Evolutionary conservation across 441 rosid species (phyloP), one percentile per base, ranked within the genome.

Genomic region (Brassica balearica): DNA sequence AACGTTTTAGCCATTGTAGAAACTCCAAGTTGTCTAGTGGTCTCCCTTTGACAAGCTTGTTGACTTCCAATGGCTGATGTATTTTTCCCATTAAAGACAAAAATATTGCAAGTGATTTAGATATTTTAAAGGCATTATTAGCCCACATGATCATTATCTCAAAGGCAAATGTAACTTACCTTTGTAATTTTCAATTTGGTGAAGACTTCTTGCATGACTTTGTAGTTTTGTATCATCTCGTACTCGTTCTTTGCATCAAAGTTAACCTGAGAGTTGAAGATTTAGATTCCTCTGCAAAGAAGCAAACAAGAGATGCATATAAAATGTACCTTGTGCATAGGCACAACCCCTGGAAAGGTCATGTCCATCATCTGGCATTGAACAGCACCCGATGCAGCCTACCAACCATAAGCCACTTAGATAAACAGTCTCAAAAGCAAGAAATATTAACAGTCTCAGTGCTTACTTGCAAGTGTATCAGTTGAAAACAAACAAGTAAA

Each of bases 381-480:
- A 67, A 94, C 97, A 60, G 98, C 97, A 74, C 98, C 98, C 0
- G 98, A 92, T 77, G 98, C 96, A 84, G 96, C 97, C 97, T 94
- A 76, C 64, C 12, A 58, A 71, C 0, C 70, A 76, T 17, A 53
- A 76, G 15, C 32, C 25, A 71, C 48, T 66, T 61, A 76, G 6
- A 27, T 41, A 11, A 81, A 76, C 53, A 69, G n/a, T 59, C 73
- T 75, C 72, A 64, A 7, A 65, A 51, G 29, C 61, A 69, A 61
- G 14, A 22, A 1, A 29, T 1, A 29, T 19, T 1, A 58, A 36
- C 53, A 36, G 55, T 56, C 6, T 29, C 23, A 76, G 14, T 68
- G 34, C 61, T 19, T 68, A 69, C 12, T 76, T 17, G 34, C 23
- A 75, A 67, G 15, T 0, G 5, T 17, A 68, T 68, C 27, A 56